Conservation (phyloP, 2,329 filamentous ascomycete genomes). For the Aspergillus tanneri region DNA sequence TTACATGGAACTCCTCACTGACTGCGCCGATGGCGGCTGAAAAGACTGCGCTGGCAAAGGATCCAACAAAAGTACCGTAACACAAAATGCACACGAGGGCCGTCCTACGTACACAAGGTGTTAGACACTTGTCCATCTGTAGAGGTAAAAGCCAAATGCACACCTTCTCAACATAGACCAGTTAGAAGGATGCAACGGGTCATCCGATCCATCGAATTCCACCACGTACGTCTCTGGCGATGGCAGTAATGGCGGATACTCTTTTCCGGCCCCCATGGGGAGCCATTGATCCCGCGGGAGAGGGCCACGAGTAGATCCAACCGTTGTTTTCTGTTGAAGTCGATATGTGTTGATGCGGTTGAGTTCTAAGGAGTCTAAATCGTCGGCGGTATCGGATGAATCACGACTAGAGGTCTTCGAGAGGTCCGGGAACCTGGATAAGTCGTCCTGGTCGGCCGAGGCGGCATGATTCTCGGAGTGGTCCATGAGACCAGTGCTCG, state of each 20-base stretch:
- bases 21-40: slow-evolving; percentile 61
- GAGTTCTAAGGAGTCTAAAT: slow-evolving; percentile 21
- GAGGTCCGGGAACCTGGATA: slow-evolving; percentile 1
- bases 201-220: slow-evolving; percentile 54
- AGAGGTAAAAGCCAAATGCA: neutral
- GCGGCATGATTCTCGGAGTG: neutral
- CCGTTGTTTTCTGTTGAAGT: slow-evolving; percentile 22
- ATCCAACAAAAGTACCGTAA: slow-evolving; percentile 52
- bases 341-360: slow-evolving; percentile 24
- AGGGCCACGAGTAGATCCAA: slow-evolving; percentile 22
- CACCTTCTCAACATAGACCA: slow-evolving; percentile 50
- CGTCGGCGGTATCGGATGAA: slow-evolving; percentile 14
- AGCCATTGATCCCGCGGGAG: slow-evolving; percentile 23
- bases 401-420: slow-evolving; percentile 12
- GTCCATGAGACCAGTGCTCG: neutral
- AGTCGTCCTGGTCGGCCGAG: slow-evolving; percentile 4
- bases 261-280: slow-evolving; percentile 42
- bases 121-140: neutral
- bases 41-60: slow-evolving; percentile 63
- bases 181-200: slow-evolving; percentile 54
- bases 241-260: slow-evolving; percentile 51
- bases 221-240: slow-evolving; percentile 55
- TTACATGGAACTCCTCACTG: slow-evolving; percentile 49
- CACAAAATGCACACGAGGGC: slow-evolving; percentile 26
- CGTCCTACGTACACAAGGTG: slow-evolving; percentile 7